Evolutionary conservation across 306 rosid species (phyloP).

Genomic region (Lotus japonicus): DNA sequence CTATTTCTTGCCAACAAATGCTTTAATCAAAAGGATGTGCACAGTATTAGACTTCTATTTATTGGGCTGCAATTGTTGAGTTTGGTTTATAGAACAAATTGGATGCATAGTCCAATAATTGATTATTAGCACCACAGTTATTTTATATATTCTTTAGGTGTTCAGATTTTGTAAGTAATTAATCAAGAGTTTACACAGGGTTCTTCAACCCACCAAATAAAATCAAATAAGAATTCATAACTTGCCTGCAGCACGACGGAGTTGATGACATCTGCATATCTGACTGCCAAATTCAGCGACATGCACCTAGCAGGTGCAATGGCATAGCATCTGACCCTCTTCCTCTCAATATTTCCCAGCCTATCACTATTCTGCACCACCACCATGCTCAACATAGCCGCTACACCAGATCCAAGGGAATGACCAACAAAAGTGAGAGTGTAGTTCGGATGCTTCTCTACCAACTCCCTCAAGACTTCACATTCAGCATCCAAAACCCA

Average conservation of each 20-base stretch:
- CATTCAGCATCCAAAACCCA: slow-evolving; percentile 68
- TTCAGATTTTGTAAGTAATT: neutral
- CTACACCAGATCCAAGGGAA: slow-evolving; percentile 92
- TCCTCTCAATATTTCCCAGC: slow-evolving; percentile 68
- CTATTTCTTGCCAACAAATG: neutral
- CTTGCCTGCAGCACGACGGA: slow-evolving; percentile 91
- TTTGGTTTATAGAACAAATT: neutral
- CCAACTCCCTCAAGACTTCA: slow-evolving; percentile 52
- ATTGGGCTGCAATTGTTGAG: neutral
- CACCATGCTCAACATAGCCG: slow-evolving; percentile 63
- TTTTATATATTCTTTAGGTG: neutral
- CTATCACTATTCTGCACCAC: slow-evolving; percentile 59
- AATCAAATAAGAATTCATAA: slow-evolving; percentile 8
- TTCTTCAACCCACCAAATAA: neutral
- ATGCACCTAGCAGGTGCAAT: slow-evolving; percentile 93
- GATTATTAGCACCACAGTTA: neutral
- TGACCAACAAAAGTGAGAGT: slow-evolving; percentile 82
- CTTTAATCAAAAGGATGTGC: neutral
- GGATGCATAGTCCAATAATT: neutral
- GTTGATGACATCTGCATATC: slow-evolving; percentile 90
- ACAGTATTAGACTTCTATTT: neutral
- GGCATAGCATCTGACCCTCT: slow-evolving; percentile 77
- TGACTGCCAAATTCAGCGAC: slow-evolving; percentile 82
- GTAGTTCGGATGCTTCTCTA: slow-evolving; percentile 55
- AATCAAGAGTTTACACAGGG: slow-evolving; percentile 1